A percentile compares a stretch with the other conserved stretches of the same genome.
Conservation (phyloP, 2,329 filamentous ascomycete species). For the Hymenoscyphus salicellus region DNA sequence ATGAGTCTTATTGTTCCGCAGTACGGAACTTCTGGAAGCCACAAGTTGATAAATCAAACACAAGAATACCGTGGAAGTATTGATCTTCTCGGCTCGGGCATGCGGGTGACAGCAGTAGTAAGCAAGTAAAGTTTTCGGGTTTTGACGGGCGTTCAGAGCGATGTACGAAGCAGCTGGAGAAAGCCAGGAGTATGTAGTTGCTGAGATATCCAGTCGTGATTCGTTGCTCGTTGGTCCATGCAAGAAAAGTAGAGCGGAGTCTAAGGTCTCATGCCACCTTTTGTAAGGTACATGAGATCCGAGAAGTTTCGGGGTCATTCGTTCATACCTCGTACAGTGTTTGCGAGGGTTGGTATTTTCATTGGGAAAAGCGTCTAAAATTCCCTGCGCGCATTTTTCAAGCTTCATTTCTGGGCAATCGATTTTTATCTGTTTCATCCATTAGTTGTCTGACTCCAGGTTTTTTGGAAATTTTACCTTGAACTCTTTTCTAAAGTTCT, state of each 20-base stretch:
- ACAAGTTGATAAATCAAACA: too few relatives aligned
- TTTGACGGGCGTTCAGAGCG: background rate
- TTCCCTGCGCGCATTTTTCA: background rate
- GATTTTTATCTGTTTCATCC: too few relatives aligned
- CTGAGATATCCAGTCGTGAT: background rate
- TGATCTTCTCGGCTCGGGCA: too few relatives aligned
- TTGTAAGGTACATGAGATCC: background rate
- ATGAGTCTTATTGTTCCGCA: too few relatives aligned
- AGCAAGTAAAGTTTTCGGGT: too few relatives aligned
- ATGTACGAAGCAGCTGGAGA: slow-evolving; percentile 3
- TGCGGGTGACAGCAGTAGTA: too few relatives aligned
- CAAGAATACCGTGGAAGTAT: too few relatives aligned
- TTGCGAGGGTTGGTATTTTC: background rate
- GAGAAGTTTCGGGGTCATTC: background rate
- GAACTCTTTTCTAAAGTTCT: background rate
- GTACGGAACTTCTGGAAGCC: too few relatives aligned
- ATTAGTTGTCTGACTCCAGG: too few relatives aligned
- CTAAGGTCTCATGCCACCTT: background rate
- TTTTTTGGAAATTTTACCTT: background rate
- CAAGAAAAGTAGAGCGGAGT: background rate
- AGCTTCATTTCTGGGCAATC: background rate
- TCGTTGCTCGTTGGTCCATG: background rate
- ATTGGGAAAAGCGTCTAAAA: background rate
- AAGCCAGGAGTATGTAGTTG: slow-evolving; percentile 2
- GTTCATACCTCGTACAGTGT: background rate